Conservation (phyloP, 257 asterid genomes). For the Solanum dulcamara region DNA sequence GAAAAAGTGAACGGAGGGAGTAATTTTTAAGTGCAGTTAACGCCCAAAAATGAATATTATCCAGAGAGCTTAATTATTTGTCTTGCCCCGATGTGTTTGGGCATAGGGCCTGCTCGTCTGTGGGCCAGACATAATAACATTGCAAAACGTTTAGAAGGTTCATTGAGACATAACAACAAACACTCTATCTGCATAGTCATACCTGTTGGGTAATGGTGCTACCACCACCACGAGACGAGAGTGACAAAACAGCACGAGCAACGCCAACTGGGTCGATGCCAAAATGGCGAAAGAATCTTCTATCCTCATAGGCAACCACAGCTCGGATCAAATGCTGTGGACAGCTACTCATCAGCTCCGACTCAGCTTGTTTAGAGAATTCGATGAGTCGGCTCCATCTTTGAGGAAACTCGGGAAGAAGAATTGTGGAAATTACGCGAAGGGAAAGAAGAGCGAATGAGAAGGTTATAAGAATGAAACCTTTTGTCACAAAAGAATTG, state of each 20-base stretch:
- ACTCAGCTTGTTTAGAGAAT: conserved; percentile 17
- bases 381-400: conserved; percentile 18
- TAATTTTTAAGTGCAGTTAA: too few species aligned
- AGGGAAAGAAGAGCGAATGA: conserved; percentile 14
- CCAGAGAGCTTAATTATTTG: too few species aligned
- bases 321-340: conserved; percentile 20
- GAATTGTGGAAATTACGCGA: conserved; percentile 10
- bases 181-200: background rate
- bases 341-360: conserved; percentile 8
- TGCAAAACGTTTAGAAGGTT: background rate
- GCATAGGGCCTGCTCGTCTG: too few species aligned
- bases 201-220: conserved; percentile 28
- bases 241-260: conserved; percentile 19
- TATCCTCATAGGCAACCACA: conserved; percentile 21
- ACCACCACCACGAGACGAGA: conserved; percentile 25
- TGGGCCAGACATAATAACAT: background rate
- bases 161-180: conserved; percentile 17
- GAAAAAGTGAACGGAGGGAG: background rate
- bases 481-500: background rate
- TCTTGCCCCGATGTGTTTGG: too few species aligned
- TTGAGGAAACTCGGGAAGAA: conserved; percentile 20
- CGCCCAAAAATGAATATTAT: background rate
- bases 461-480: conserved; percentile 11
- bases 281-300: conserved; percentile 18
- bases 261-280: conserved; percentile 23